A percentile compares a stretch with the other conserved stretches of the same genome.
These are phyloP conservation scores for Cyberlindnera petersonii DNA, from an alignment of 805 yeast genomes.

Conservation along the genomic window DNA sequence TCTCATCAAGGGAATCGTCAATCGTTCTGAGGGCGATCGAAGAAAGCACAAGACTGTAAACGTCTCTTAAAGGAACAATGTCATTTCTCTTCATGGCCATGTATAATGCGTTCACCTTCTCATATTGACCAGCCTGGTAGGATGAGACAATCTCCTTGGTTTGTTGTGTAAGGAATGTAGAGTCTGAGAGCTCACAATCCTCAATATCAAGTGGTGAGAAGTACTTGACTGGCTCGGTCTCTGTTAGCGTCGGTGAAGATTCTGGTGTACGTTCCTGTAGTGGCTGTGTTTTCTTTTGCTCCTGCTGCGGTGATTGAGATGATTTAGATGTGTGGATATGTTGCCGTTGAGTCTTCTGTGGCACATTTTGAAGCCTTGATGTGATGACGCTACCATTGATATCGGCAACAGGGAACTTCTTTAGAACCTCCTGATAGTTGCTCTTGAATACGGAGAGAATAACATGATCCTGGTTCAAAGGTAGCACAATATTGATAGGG, in stretches of 20 bases:
- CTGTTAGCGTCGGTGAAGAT: conserved; percentile 3
- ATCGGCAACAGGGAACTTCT: conserved; percentile 11
- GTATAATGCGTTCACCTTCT: conserved; percentile 36
- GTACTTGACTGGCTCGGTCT: conserved; percentile 12
- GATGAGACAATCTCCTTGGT: conserved; percentile 30
- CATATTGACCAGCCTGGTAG: conserved; percentile 27
- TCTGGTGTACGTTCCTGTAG: conserved; percentile 3
- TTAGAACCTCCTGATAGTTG: conserved; percentile 17
- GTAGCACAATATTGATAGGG: conserved; percentile 21
- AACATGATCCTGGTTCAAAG: conserved; percentile 17
- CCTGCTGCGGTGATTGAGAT: conserved; percentile 4
- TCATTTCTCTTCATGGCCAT: conserved; percentile 39
- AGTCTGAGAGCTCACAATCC: conserved; percentile 23
- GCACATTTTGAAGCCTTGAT: conserved; percentile 5
- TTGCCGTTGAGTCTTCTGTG: conserved; percentile 1
- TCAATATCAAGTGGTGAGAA: conserved; percentile 17
- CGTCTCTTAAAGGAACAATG: conserved; percentile 45
- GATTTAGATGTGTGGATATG: conserved; percentile 3
- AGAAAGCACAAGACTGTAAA: conserved; percentile 50
- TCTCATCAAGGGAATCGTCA: conserved; percentile 52
- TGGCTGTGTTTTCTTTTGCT: background rate
- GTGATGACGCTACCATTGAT: conserved; percentile 5
- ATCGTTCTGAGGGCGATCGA: conserved; percentile 51
- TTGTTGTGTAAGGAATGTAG: conserved; percentile 31
- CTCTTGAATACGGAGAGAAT: conserved; percentile 16